Evolutionary conservation across 805 yeast genomes (phyloP), one percentile per base, ranked within the genome.

Genomic region (Barnettozyma populi): DNA sequence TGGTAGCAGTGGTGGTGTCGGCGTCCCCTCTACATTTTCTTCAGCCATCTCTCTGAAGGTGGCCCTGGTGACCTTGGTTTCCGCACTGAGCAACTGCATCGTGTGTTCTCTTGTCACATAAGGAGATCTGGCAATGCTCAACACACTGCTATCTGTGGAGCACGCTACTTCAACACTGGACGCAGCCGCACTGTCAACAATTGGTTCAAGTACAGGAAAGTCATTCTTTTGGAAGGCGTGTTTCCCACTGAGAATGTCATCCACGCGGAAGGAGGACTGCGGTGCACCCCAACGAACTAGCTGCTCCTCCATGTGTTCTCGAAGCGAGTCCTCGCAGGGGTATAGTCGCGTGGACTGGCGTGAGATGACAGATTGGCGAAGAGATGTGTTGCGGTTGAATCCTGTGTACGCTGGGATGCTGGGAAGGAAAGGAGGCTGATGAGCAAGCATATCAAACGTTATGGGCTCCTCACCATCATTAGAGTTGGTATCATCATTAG

Each of bases 221-320:
- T 54, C 51, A 2, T 40, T 36, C 13, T 44, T 70, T n/a, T 61
- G 64, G 32, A 45, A 69, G 0, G 68, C 65, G 46, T 69, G 73
- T 9, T 47, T 54, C 1, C 71, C 71, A 36, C 56, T 58, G 35
- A 70, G 51, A 10, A 64, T 56, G 23, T 58, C 63, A 25, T 59
- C 64, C 18, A 56, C 62, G 20, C 46, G 57, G 36, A 55, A 54
- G 20, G 61, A 56, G 13, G 64, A 54, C 29, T 48, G 56, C 3
- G 68, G 59, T 3, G 70, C 61, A 36, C 65, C 57, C 69, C 70
- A 70, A 23, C 72, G 57, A 1, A 65, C 55, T 34, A 70, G 49
- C 41, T 64, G 57, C 10, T 67, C 68, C 45, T 69, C 73, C 72
- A 69, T 67, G 35, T 53, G 49, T 10, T 60, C 63, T 25, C 58